A percentile compares a stretch with the other conserved stretches of the same genome.
These are phyloP conservation scores for Protomyces macrosporus DNA, from an alignment of 1,139 yeast genomes.

Conservation along the genomic window DNA sequence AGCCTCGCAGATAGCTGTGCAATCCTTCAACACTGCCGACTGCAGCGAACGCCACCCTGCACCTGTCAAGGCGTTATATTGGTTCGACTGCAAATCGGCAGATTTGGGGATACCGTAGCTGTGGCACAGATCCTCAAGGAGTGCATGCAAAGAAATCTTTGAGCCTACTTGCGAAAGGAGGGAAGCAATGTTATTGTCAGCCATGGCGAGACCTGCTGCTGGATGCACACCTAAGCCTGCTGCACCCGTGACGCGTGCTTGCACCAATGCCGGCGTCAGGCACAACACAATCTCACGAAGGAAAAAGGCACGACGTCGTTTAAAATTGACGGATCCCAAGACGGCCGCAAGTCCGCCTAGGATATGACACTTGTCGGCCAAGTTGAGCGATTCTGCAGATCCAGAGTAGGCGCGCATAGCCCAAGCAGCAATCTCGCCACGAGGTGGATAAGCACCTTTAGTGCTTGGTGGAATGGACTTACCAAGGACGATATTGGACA, in stretches of 20 bases:
- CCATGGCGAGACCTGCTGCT: constrained; percentile 27
- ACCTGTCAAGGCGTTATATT: constrained; percentile 32
- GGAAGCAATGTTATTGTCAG: constrained; percentile 10
- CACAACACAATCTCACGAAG: constrained; percentile 56
- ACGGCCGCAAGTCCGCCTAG: constrained; percentile 63
- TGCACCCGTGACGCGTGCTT: constrained; percentile 33
- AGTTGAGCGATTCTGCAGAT: constrained; percentile 33
- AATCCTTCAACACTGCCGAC: constrained; percentile 52
- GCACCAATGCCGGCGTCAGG: constrained; percentile 46
- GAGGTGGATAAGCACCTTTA: constrained; percentile 29
- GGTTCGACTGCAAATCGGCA: constrained; percentile 15
- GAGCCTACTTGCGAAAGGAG: not conserved
- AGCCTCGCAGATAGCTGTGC: constrained; percentile 52
- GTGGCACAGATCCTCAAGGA: constrained; percentile 37
- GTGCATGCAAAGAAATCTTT: constrained; percentile 8
- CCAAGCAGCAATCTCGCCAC: constrained; percentile 29
- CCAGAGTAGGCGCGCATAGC: constrained; percentile 32
- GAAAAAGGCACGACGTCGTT: constrained; percentile 65
- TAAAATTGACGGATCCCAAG: constrained; percentile 57
- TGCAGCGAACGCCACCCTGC: constrained; percentile 57
- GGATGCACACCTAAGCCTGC: constrained; percentile 33
- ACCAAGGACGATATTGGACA: constrained; percentile 44
- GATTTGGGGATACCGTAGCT: constrained; percentile 34
- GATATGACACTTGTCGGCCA: constrained; percentile 43
- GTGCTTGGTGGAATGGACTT: constrained; percentile 33